Evolutionary conservation across 2,329 filamentous ascomycete genomes (phyloP), one percentile per base, ranked within the genome.

Genomic region (Metarhizium brunneum): DNA sequence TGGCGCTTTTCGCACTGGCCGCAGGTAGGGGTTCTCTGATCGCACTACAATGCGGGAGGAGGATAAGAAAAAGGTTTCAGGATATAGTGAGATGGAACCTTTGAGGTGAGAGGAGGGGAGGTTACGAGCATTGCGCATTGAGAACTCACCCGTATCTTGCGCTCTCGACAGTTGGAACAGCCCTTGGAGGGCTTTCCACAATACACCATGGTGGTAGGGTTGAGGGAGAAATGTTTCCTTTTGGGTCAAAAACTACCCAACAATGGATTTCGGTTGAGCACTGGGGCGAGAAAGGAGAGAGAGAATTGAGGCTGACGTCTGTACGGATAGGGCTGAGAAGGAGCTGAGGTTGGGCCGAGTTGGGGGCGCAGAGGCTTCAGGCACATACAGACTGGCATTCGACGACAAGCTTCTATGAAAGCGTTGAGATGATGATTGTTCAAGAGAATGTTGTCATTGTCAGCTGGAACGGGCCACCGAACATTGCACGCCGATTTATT

Each of bases 111-210:
- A 29, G 18, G 32, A 47, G 45, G n/a, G 20, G 16, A 29, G 35
- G 16, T 51, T 54, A 53, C 25, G 52, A 25, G 55, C 52, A 42
- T 20, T 49, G 52, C 25, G 52, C 25, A 25, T 43, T 35, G 54
- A 54, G 40, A 25, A 75, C 78, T 70, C 69, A 81, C 78, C 56
- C 76, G 76, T 58, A 81, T 78, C 66, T 82, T 82, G 61, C 78
- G 76, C 62, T 77, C 74, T 59, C 79, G 74, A 61, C 79, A 82
- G 59, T 71, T 77, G 60, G 76, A 79, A 65, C 79, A 82, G 45
- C 78, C 78, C 63, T 78, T 79, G 42, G 78, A 81, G 47, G 79
- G 79, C 61, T 80, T 81, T 5, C 79, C 79, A 60, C 79, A 81
- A 62, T 80, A 82, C 6, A 82, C 79, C 79, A 82, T 82, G 55